A percentile compares a stretch with the other conserved stretches of the same genome.
Conservation (phyloP, 2,329 filamentous ascomycete genomes). For the Laburnicola sp. region DNA sequence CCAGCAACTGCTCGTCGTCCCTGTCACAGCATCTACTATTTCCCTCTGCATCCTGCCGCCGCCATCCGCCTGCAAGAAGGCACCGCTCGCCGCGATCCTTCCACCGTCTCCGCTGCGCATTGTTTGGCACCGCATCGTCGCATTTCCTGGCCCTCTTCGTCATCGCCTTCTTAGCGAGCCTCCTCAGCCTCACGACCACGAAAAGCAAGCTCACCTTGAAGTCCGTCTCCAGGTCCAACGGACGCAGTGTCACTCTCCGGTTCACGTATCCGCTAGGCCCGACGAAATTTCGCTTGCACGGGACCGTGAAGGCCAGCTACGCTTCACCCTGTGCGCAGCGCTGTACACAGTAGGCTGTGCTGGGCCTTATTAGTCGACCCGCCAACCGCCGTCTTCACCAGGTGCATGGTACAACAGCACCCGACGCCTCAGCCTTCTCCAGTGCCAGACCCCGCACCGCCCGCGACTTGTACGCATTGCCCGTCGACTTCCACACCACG, state of each 20-base stretch:
- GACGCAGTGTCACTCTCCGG: not conserved
- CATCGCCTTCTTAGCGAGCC: constrained; percentile 5
- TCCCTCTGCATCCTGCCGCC: not conserved
- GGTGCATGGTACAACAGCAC: constrained; percentile 1
- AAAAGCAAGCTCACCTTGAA: not conserved
- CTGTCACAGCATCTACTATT: not conserved
- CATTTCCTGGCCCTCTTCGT: not conserved
- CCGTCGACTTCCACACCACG: constrained; percentile 9
- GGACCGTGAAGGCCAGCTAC: not conserved
- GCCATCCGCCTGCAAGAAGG: not conserved
- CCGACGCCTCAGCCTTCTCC: constrained; percentile 3
- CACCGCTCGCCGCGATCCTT: not conserved
- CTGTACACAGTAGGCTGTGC: constrained; percentile 8
- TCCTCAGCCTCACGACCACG: constrained; percentile 1
- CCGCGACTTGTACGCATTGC: not conserved
- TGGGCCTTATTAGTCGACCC: constrained; percentile 17
- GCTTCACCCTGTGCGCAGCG: constrained; percentile 4
- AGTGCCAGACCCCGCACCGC: constrained; percentile 1
- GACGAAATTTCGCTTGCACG: not conserved
- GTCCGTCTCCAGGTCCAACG: not conserved
- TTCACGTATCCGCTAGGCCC: not conserved
- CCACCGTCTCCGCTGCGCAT: not conserved
- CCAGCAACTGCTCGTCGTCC: not conserved
- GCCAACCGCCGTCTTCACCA: constrained; percentile 17
- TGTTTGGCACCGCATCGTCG: not conserved